Evolutionary conservation across 805 yeast species (phyloP), one percentile per base, ranked within the genome.

Genomic region (Candida andamanensis): DNA sequence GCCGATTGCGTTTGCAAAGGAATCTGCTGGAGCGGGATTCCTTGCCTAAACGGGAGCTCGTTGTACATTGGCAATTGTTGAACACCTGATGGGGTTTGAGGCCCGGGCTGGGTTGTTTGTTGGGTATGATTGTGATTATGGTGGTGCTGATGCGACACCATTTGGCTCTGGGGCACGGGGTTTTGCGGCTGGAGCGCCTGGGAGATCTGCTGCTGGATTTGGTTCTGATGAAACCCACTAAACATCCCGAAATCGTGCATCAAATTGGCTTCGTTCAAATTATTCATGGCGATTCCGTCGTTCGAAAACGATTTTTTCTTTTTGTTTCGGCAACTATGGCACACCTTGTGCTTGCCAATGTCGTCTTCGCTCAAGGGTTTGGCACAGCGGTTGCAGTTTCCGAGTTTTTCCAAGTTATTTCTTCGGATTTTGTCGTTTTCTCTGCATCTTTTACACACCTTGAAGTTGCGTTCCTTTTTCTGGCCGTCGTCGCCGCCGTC

Each of bases 401-500:
- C 82, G 44, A 63, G 54, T 36, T 66, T 67, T 46, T 77, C 84
- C 37, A 78, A 53, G 30, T 68, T 68, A 19, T 72, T 61, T 36
- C 85, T 54, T 40, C 85, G 60, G 28, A 70, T 55, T 46, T 72
- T 75, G 47, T 78, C 85, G 42, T 74, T 76, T 28, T 65, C 72
- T 36, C 85, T 61, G 50, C 85, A 79, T 40, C 83, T 58, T 37
- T 67, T 59, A 47, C 85, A 79, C n/a, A 79, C 85, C 47, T 78
- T 78, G 53, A 60, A 78, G 32, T 61, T 63, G 24, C 51, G 46
- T 22, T 50, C 52, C 35, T 47, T 49, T 19, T 29, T 32, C 3
- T 14, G 16, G 15, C 11, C 18, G 6, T 30, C 21, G 11, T 19
- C 22, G n/a, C n/a, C n/a, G n/a, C n/a, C n/a, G 36, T 45, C 32